These are phyloP conservation scores for Pseudogymnoascus sp. DNA, from an alignment of 2,329 filamentous ascomycete genomes.

Conservation along the genomic window DNA sequence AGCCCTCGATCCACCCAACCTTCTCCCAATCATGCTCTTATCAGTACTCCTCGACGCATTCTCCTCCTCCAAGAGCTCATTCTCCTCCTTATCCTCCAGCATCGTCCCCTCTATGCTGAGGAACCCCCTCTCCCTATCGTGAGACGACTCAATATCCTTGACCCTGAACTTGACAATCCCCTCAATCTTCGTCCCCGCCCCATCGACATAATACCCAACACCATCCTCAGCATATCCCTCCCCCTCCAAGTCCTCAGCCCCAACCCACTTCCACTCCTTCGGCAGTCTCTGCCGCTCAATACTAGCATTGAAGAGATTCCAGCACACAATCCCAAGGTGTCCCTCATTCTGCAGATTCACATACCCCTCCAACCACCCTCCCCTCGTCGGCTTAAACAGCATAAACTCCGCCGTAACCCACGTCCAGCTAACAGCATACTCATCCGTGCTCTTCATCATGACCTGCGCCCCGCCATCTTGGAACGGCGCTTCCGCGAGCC, in stretches of 20 bases:
- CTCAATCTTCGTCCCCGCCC: slow-evolving; percentile 59
- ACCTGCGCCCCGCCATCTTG: slow-evolving; percentile 41
- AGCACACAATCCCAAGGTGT: slow-evolving; percentile 82
- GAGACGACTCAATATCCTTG: slow-evolving; percentile 74
- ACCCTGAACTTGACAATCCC: slow-evolving; percentile 72
- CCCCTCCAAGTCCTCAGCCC: slow-evolving; percentile 35
- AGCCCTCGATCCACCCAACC: slow-evolving; percentile 26
- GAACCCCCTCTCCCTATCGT: slow-evolving; percentile 70
- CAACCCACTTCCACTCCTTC: slow-evolving; percentile 70
- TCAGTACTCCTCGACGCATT: slow-evolving; percentile 32
- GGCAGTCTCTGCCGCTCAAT: slow-evolving; percentile 75
- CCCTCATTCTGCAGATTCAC: slow-evolving; percentile 84
- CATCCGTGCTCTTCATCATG: slow-evolving; percentile 55
- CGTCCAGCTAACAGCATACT: slow-evolving; percentile 79
- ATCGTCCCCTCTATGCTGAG: slow-evolving; percentile 86
- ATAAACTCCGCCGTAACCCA: slow-evolving; percentile 87
- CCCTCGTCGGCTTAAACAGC: slow-evolving; percentile 69
- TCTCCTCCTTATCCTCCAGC: slow-evolving; percentile 63
- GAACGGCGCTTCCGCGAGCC: slow-evolving; percentile 55
- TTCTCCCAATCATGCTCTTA: slow-evolving; percentile 38
- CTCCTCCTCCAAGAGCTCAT: slow-evolving; percentile 50
- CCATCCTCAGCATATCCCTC: slow-evolving; percentile 47
- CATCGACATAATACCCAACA: slow-evolving; percentile 70
- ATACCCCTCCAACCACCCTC: slow-evolving; percentile 69
- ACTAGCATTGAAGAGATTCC: slow-evolving; percentile 86